Evolutionary conservation across 1,284 basidiomycete genomes (phyloP).

Genomic region (Cystobasidium slooffiae): DNA sequence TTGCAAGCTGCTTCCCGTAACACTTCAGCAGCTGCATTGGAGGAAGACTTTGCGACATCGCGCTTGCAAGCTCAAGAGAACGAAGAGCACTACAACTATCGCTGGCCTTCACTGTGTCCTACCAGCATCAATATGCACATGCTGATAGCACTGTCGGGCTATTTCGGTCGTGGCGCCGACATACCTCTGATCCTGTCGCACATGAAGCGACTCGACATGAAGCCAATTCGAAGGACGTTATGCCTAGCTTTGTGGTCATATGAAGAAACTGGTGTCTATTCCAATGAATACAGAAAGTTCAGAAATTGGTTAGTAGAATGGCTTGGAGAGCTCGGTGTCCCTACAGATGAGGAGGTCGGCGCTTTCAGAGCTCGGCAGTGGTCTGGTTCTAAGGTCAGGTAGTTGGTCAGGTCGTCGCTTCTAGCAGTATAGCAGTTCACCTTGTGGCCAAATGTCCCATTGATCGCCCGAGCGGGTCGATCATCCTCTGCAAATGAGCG

Average conservation of each 20-base stretch:
- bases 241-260: slow-evolving; percentile 70
- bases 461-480: background rate
- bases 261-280: slow-evolving; percentile 69
- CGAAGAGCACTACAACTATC: background rate
- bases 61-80: background rate
- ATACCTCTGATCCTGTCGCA: slow-evolving; percentile 74
- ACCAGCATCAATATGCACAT: slow-evolving; percentile 64
- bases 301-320: slow-evolving; percentile 69
- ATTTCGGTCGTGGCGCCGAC: slow-evolving; percentile 62
- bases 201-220: slow-evolving; percentile 69
- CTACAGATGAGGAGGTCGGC: slow-evolving; percentile 58
- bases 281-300: slow-evolving; percentile 64
- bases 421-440: background rate
- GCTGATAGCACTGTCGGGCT: slow-evolving; percentile 69
- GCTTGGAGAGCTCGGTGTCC: slow-evolving; percentile 65
- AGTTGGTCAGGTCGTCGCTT: background rate
- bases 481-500: background rate
- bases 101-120: slow-evolving; percentile 59
- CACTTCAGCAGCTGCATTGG: background rate
- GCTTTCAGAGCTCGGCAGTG: slow-evolving; percentile 44
- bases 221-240: slow-evolving; percentile 65
- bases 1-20: background rate
- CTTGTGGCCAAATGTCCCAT: background rate
- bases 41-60: background rate
- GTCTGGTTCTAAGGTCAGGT: background rate